Base-by-base conservation (phyloP, 129 eudicot genomes). In the Dittrichia graveolens region DNA sequence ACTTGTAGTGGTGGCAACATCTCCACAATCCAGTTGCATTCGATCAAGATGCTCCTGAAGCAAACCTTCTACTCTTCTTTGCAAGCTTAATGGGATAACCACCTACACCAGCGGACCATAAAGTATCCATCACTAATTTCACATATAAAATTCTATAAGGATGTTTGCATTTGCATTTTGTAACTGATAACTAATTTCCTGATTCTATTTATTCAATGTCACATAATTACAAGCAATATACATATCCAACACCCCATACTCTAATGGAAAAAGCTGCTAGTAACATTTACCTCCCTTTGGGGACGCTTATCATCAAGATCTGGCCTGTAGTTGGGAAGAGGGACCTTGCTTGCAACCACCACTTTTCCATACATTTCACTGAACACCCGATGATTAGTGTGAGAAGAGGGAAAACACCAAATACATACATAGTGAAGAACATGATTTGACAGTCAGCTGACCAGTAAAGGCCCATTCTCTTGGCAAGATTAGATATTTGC, bases 221-320 rank as follows among this genome's bases (percentile, higher is more conserved):
- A 15, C 61, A 67, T 8, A 34, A 47, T 48, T 45, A 49, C 59
- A 34, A 39, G 48, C n/a, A 47, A 37, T 13, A 69, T 18, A 0
- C 61, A 9, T 38, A 38, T 69, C 10, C 50, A 52, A 65, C 18
- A 44, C 54, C 55, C 7, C 34, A 45, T 3, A 67, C 37, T 68
- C 7, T n/a, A 0, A 8, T 18, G 14, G 14, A 19, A 47, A 55
- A 61, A 70, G 49, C 14, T 73, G 63, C 3, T 35, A 65, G 47
- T 65, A 48, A 63, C 10, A 67, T 54, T 78, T 78, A 94, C 99
- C 97, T 95, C 99, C 80, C 99, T 85, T 69, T 95, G 99, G 75
- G 99, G 99, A 62, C 99, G 97, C 75, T 91, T 95, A 88, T 95
- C 99, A 81, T 95, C 99, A 74, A 95, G 90, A 81, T 95, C 99